Evolutionary conservation across 2,329 filamentous ascomycete genomes (phyloP), one percentile per base, ranked within the genome.

Genomic region (Alternaria ethzedia): DNA sequence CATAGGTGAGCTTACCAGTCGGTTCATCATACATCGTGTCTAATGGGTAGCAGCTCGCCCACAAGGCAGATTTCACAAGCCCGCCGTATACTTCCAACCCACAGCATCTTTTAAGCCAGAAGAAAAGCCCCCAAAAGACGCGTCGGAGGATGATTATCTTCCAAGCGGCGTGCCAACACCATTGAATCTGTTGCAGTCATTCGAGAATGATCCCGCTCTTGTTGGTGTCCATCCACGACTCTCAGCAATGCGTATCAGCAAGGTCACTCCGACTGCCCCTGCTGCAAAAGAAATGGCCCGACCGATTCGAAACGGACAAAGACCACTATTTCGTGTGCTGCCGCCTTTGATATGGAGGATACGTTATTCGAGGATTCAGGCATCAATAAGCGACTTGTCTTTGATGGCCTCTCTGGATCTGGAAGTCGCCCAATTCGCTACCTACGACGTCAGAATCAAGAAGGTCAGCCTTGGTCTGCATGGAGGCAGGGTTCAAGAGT

Each of bases 121-220:
- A 13, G 81, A 84, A 30, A 74, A 80, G 41, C 78, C 82, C 12
- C 79, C 81, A 41, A 75, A 79, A 11, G 81, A 84, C 41, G 78
- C 81, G 10, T 66, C 79, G 21, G 81, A 83, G 10, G 84, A 87
- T 61, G 89, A 91, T 56, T 93, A 93, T 73, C 84, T 95, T 30
- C 86, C 87, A 36, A 92, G 90, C 73, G 87, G 89, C 61, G 80
- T 89, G 25, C 89, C 92, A 0, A 86, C 89, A 7, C 89, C 91
- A 2, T 83, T 92, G 66, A 96, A 95, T 76, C 83, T 95, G n/a
- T 86, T 96, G 13, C 90, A 92, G 74, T 86, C 92, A 4, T 91
- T 95, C 64, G 85, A 86, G 56, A 84, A 83, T 65, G 91, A 94
- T 73, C 87, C 89, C 21, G 86, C 85, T 25, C 82, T 93, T 17